Evolutionary conservation across 768 basidiomycete species (phyloP).

Genomic region (Galerina marginata): DNA sequence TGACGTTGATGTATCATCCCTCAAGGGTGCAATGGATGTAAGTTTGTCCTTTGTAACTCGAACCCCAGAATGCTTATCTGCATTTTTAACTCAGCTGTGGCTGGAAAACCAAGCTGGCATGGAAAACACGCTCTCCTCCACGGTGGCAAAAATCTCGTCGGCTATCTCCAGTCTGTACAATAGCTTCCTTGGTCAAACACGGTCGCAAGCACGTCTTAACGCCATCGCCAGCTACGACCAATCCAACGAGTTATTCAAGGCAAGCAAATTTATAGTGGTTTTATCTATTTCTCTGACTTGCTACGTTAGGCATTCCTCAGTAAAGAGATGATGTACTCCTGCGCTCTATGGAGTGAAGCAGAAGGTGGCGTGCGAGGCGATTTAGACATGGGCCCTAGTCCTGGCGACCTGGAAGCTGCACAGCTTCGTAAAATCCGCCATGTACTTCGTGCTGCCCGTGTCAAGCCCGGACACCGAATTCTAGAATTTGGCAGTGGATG

Average conservation of each 20-base stretch:
- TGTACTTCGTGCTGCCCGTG: constrained; percentile 78
- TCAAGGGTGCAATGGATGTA: constrained; percentile 69
- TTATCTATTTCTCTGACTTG: constrained; percentile 15
- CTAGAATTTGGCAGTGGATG: constrained; percentile 95
- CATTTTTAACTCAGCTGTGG: constrained; percentile 55
- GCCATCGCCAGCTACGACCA: constrained; percentile 91
- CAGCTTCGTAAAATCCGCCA: constrained; percentile 85
- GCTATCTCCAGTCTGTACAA: constrained; percentile 69
- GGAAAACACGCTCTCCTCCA: constrained; percentile 61
- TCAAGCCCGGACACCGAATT: constrained; percentile 79
- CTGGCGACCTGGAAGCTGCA: constrained; percentile 78
- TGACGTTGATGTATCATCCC: constrained; percentile 63
- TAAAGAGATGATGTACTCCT: constrained; percentile 95
- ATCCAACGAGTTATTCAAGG: constrained; percentile 88
- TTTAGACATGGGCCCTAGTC: constrained; percentile 55
- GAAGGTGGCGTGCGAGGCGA: constrained; percentile 84
- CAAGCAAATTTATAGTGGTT: constrained; percentile 24
- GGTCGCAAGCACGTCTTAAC: constrained; percentile 75
- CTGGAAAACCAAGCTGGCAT: constrained; percentile 68
- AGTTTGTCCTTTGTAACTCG: constrained; percentile 29
- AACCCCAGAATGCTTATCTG: constrained; percentile 11
- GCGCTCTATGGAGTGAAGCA: constrained; percentile 80
- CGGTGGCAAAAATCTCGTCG: constrained; percentile 59
- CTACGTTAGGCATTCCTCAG: constrained; percentile 71
- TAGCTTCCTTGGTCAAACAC: constrained; percentile 76